Evolutionary conservation across 768 basidiomycete genomes (phyloP), one percentile per base, ranked within the genome.

Genomic region (Postia placenta): DNA sequence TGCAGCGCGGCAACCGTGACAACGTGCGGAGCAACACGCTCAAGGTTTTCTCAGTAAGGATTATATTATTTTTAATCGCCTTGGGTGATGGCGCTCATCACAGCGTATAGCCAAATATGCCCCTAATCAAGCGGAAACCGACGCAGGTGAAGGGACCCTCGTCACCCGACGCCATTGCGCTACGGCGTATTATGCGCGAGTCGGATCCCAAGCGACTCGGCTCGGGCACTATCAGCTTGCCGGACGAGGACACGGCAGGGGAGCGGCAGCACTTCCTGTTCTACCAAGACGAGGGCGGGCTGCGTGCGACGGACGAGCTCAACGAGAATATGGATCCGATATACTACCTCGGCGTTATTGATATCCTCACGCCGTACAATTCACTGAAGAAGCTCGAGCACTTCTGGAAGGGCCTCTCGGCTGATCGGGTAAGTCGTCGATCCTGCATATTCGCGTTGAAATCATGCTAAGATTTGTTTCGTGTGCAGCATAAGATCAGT

Each of bases 301-400:
- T 95, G 38, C 77, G 87, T 26, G 91, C 93, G 28, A 96, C 95
- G 15, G 83, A 94, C 64, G 94, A 97, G 59, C 67, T 66, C 7
- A 95, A 98, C 64, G 73, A 77, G 17, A 66, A 74, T 1, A 66
- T 85, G 67, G 84, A 86, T 55, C 80, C 80, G 41, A 86, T 96
- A 48, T 96, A 95, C 66, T 97, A 97, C 65, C 73, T 97, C 7
- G 95, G 96, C 20, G 79, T 99, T 47, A 99, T 99, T 60, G 96
- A 99, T 67, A 98, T 97, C 55, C 69, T 94, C 51, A 98, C 96
- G 22, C 95, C 94, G 2, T 99, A 91, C 64, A 79, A 74, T 17
- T 56, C 64, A 17, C 57, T 77, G 52, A 99, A 99, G 75, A 81
- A 80, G 64, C 47, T 85, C 17, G 96, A 99, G 67, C 85, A 90